A percentile compares a stretch with the other conserved stretches of the same genome.
Conservation (phyloP, 177 flowering plant species). For the Vitis hybrid region DNA sequence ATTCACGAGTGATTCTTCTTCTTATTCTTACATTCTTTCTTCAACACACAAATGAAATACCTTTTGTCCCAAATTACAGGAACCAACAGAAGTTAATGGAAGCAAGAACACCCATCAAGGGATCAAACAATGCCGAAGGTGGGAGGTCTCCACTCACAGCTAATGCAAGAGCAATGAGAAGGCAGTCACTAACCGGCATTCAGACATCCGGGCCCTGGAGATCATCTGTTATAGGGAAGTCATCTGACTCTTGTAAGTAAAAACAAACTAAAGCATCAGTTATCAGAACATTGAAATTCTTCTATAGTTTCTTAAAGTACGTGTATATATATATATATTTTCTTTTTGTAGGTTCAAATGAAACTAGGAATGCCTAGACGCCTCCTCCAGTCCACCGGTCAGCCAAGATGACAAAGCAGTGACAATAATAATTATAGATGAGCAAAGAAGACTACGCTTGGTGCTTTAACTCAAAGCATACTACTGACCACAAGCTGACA, state of each 20-base stretch:
- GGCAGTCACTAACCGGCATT: constrained; percentile 78
- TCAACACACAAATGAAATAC: background rate
- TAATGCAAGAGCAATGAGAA: constrained; percentile 43
- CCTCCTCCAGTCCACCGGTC: constrained; percentile 62
- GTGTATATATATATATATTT: background rate
- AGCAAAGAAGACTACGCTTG: background rate
- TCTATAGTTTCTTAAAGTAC: background rate
- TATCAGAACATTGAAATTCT: background rate
- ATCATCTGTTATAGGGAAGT: constrained; percentile 78
- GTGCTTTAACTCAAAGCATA: constrained; percentile 49
- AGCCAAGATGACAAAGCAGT: constrained; percentile 31
- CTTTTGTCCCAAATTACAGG: constrained; percentile 38
- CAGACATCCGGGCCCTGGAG: constrained; percentile 39
- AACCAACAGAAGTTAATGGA: constrained; percentile 35
- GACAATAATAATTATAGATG: constrained; percentile 33
- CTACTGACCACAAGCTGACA: background rate
- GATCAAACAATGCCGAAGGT: constrained; percentile 16
- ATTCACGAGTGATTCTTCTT: background rate
- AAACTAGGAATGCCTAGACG: constrained; percentile 31
- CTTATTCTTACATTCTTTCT: background rate
- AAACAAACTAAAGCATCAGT: background rate
- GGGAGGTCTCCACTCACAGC: constrained; percentile 42
- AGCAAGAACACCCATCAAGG: constrained; percentile 24
- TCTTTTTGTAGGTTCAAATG: constrained; percentile 33
- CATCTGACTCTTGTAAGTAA: constrained; percentile 47